phyloP scores from a whole-genome alignment of 2,329 filamentous ascomycete species.

The Penicillium sp. region DNA sequence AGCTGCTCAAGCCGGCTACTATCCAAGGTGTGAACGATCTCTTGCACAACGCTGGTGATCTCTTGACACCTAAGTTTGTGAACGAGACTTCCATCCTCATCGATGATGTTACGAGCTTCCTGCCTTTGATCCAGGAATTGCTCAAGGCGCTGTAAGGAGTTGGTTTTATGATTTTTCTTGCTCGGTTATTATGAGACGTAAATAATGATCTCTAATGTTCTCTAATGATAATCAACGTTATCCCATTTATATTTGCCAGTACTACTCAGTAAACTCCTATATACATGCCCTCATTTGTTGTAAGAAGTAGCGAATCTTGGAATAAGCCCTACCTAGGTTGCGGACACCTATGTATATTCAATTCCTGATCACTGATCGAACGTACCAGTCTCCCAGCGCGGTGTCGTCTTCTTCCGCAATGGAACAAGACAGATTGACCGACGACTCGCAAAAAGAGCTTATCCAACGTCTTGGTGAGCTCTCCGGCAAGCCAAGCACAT shows the following conservation, averaged over 20 bases:
- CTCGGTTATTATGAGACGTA: conserved; percentile 5
- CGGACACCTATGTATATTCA: no score
- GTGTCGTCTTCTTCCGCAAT: conserved; percentile 55
- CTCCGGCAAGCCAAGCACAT: conserved; percentile 47
- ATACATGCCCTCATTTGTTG: no score
- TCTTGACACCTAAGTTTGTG: conserved; percentile 29
- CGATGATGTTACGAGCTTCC: conserved; percentile 19
- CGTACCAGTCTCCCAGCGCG: conserved; percentile 48
- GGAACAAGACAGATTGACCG: conserved; percentile 48
- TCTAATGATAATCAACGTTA: conserved; percentile 12
- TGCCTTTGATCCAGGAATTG: conserved; percentile 20
- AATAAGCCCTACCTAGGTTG: no score
- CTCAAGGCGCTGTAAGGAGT: conserved; percentile 19
- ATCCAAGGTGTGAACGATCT: conserved; percentile 26
- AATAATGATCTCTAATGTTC: conserved; percentile 11
- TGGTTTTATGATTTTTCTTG: conserved; percentile 11
- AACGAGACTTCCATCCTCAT: conserved; percentile 24
- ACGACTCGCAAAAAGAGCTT: conserved; percentile 52
- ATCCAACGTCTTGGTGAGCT: conserved; percentile 49
- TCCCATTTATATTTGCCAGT: neutral
- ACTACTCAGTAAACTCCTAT: no score
- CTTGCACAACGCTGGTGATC: conserved; percentile 27
- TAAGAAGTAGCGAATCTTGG: no score
- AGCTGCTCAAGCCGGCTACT: conserved; percentile 23
- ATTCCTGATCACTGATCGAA: conserved; percentile 2